A percentile compares a stretch with the other conserved stretches of the same genome.
These are phyloP conservation scores for Colletotrichum lini DNA, from an alignment of 2,329 filamentous ascomycete genomes.

Conservation along the genomic window DNA sequence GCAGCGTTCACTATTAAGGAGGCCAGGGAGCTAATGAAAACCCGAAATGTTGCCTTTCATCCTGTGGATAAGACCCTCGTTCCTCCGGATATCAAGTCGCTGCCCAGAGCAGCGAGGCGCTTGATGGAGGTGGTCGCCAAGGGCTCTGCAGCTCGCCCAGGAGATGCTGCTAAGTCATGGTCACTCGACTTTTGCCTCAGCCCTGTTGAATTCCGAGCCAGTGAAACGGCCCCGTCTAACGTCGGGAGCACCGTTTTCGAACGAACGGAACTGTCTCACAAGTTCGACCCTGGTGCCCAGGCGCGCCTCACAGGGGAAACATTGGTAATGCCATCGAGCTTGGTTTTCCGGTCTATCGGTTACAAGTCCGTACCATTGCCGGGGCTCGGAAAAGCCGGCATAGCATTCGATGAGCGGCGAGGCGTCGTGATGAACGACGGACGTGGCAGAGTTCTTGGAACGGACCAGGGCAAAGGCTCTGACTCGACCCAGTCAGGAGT, in stretches of 20 bases:
- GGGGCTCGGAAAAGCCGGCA: constrained; percentile 80
- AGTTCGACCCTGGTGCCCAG: constrained; percentile 66
- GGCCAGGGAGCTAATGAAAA: constrained; percentile 86
- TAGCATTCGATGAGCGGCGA: constrained; percentile 81
- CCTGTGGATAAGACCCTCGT: constrained; percentile 77
- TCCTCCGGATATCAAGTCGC: constrained; percentile 75
- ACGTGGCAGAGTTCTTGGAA: constrained; percentile 76
- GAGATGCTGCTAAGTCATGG: constrained; percentile 77
- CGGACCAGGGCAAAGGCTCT: constrained; percentile 48
- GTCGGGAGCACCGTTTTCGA: constrained; percentile 80
- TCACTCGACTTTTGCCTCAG: constrained; percentile 88
- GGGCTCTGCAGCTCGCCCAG: constrained; percentile 70
- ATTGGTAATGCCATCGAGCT: constrained; percentile 71
- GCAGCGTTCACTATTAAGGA: constrained; percentile 98
- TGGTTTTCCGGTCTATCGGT: constrained; percentile 94
- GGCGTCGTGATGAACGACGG: constrained; percentile 90
- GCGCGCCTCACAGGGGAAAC: constrained; percentile 65
- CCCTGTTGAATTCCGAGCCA: constrained; percentile 77
- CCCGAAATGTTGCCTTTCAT: constrained; percentile 80
- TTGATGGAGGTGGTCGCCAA: constrained; percentile 87
- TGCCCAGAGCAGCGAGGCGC: constrained; percentile 82
- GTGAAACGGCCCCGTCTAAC: constrained; percentile 57
- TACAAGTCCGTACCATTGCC: constrained; percentile 87
- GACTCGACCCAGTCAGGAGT: constrained; percentile 57
- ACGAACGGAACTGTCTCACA: constrained; percentile 69